Evolutionary conservation across 805 yeast species (phyloP), one percentile per base, ranked within the genome.

Genomic region (Monosporozyma servazzii): DNA sequence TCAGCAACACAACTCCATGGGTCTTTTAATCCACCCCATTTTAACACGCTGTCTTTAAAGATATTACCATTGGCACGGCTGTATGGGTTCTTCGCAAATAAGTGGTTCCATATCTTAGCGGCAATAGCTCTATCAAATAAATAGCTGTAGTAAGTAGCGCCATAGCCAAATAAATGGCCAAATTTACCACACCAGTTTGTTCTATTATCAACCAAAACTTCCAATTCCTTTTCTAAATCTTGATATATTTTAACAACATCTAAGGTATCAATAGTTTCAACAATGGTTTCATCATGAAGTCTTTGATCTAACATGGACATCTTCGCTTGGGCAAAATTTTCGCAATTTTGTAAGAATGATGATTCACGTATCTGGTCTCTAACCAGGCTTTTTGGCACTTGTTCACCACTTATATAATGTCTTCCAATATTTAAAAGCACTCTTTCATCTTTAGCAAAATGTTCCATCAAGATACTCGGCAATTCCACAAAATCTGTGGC

Each of bases 381-480:
- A n/a, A 86, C 67, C 18, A 81, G 58, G 13, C 71, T 66, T 41
- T 62, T 56, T 2, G 87, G 80, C 29, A 87, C 71, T 2, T 78
- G 77, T 55, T 79, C 79, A 33, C 80, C 84, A 0, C 95, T 86
- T 17, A 58, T 51, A 56, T 69, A 68, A 66, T 90, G 96, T 45
- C 75, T 72, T 1, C 95, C 95, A 58, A 86, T 86, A 27, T 79
- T 70, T 47, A 78, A 71, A 43, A 93, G 68, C 0, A 93, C 96
- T 43, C 89, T 72, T 9, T 84, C 81, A 63, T 87, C 91, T 45
- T 81, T 79, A 21, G 96, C 90, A 69, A 93, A 93, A 58, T 82
- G 84, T 65, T 93, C 99, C 96, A 90, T 91, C 51, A 93, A 67
- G n/a, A 93, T 91, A 13, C 96, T 88, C 1, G 99, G 99, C 44